These are phyloP conservation scores for Lithohypha guttulata DNA, from an alignment of 2,329 filamentous ascomycete genomes.

Conservation along the genomic window DNA sequence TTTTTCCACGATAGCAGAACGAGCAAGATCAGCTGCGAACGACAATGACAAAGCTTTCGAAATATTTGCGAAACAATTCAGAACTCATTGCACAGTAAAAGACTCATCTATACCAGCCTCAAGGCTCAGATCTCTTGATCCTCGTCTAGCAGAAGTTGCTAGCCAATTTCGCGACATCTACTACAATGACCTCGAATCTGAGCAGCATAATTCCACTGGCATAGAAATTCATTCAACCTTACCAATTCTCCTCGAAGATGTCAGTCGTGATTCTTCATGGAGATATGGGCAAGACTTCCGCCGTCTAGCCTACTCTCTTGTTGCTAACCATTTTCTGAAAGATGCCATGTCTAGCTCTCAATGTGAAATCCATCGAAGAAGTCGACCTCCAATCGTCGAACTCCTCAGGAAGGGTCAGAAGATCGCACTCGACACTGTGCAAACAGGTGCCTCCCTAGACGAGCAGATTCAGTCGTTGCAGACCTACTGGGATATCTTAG, in stretches of 20 bases:
- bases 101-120: neutral
- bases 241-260: constrained; percentile 51
- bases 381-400: constrained; percentile 18
- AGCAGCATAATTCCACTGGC: constrained; percentile 7
- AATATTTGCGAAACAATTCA: constrained; percentile 30
- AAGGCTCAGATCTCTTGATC: constrained; percentile 30
- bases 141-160: constrained; percentile 41
- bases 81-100: neutral
- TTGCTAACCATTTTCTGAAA: constrained; percentile 20
- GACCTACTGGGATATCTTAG: too few species aligned
- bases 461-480: too few species aligned
- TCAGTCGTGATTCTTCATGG: constrained; percentile 47
- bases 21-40: constrained; percentile 21
- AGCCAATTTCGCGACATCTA: constrained; percentile 27
- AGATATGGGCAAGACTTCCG: constrained; percentile 41
- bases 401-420: constrained; percentile 17
- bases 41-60: constrained; percentile 21
- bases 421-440: too few species aligned
- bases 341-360: neutral
- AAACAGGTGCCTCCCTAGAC: too few species aligned
- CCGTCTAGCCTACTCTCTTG: constrained; percentile 45
- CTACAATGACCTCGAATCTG: neutral
- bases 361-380: constrained; percentile 11
- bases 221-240: constrained; percentile 59
- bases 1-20: constrained; percentile 23